Percentiles rank a stretch among this genome's conserved stretches.
Evolutionary conservation across 257 asterid species (phyloP).

Genomic region (Coffea canephora): DNA sequence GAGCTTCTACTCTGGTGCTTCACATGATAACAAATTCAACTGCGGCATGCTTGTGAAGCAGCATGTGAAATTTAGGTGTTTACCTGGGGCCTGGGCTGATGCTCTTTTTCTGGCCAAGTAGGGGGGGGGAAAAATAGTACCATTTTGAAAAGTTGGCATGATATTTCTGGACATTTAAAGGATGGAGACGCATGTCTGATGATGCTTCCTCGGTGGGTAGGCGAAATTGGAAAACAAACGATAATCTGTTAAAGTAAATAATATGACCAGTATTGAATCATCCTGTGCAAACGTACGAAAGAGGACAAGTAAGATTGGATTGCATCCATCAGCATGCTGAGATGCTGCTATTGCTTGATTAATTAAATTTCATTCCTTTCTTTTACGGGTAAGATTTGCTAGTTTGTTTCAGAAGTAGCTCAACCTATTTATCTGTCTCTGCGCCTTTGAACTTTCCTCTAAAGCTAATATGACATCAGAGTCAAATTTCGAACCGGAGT

Average conservation of each 20-base stretch:
- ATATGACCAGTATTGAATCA: not conserved
- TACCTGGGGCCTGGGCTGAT: not conserved
- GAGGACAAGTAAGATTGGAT: not conserved
- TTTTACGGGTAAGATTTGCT: not conserved
- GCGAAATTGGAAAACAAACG: not conserved
- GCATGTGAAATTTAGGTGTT: not conserved
- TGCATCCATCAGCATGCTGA: no score
- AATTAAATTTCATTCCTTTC: not conserved
- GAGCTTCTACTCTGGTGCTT: not conserved
- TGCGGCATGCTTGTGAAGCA: not conserved
- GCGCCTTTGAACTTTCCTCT: constrained; percentile 2
- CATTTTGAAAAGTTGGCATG: not conserved
- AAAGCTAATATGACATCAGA: not conserved
- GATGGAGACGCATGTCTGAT: not conserved
- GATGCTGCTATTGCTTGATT: not conserved
- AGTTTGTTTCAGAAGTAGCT: constrained; percentile 19
- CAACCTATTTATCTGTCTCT: constrained; percentile 27
- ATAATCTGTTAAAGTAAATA: not conserved
- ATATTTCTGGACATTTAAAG: not conserved
- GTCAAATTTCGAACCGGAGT: constrained; percentile 11
- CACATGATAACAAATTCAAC: not conserved
- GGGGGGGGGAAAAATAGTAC: not conserved
- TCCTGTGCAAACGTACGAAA: no score
- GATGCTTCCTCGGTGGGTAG: not conserved
- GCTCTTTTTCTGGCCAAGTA: no score